Evolutionary conservation across 1,284 basidiomycete species (phyloP).

Genomic region (Cryptococcus neoformans): DNA sequence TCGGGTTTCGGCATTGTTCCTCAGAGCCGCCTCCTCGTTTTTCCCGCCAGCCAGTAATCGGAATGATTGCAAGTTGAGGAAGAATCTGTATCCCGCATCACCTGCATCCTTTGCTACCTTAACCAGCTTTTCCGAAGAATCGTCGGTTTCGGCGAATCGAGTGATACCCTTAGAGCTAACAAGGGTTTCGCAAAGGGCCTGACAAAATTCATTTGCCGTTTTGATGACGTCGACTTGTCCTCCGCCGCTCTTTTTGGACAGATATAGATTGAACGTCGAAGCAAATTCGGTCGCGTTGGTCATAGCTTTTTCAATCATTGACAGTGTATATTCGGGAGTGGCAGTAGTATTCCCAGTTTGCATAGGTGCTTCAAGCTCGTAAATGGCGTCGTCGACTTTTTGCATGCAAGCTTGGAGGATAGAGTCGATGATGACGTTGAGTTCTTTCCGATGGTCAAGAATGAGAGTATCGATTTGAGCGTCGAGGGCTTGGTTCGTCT

Average conservation of each 20-base stretch:
- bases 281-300: slow-evolving; percentile 96
- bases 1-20: slow-evolving; percentile 83
- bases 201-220: slow-evolving; percentile 92
- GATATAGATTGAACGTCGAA: slow-evolving; percentile 86
- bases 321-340: slow-evolving; percentile 95
- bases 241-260: slow-evolving; percentile 75
- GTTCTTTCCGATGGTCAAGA: slow-evolving; percentile 94
- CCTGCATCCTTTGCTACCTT: slow-evolving; percentile 81
- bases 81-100: slow-evolving; percentile 84
- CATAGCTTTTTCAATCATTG: slow-evolving; percentile 96
- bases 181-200: slow-evolving; percentile 86
- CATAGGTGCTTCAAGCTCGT: slow-evolving; percentile 93
- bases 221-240: slow-evolving; percentile 99
- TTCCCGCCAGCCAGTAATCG: slow-evolving; percentile 74
- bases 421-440: slow-evolving; percentile 98
- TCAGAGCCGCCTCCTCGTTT: slow-evolving; percentile 81
- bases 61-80: slow-evolving; percentile 94
- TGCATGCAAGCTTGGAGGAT: slow-evolving; percentile 95
- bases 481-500: slow-evolving; percentile 84
- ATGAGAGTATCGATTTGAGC: slow-evolving; percentile 97
- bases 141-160: slow-evolving; percentile 83
- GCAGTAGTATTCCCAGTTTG: slow-evolving; percentile 92
- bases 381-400: slow-evolving; percentile 95
- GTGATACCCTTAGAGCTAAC: slow-evolving; percentile 95
- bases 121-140: slow-evolving; percentile 85